Percentiles rank a stretch among this genome's conserved stretches.
These are phyloP conservation scores for Colletotrichum sp. DNA, from an alignment of 2,329 filamentous ascomycete species.

Conservation along the genomic window DNA sequence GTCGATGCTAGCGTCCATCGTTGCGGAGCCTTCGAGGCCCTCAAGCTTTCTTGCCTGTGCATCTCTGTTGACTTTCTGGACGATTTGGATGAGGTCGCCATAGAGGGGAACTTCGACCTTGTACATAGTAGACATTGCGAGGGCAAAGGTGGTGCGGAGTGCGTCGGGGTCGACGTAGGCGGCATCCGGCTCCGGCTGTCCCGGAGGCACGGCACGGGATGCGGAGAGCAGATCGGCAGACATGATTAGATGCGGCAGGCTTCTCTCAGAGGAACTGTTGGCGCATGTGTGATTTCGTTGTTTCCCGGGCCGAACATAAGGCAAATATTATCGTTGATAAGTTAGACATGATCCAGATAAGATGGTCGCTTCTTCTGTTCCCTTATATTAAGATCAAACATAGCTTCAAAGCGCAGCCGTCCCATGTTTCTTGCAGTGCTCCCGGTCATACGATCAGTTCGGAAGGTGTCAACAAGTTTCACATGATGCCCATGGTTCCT, in stretches of 20 bases:
- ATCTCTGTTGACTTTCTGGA: constrained; percentile 28
- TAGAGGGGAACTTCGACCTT: constrained; percentile 38
- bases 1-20: background rate
- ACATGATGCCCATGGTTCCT: background rate
- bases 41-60: background rate
- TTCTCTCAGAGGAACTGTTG: background rate
- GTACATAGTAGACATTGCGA: constrained; percentile 40
- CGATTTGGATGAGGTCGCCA: constrained; percentile 33
- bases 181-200: background rate
- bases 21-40: background rate
- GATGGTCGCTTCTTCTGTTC: background rate
- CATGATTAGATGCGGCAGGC: background rate
- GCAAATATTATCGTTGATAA: background rate
- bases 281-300: too few relatives aligned
- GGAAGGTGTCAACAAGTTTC: background rate
- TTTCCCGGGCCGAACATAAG: background rate
- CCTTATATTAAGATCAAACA: background rate
- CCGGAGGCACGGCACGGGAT: background rate
- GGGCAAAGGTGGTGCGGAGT: constrained; percentile 30
- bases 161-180: constrained; percentile 19
- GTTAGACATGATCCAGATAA: background rate
- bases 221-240: background rate
- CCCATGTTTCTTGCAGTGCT: background rate
- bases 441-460: background rate
- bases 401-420: background rate